Evolutionary conservation across 2,329 filamentous ascomycete genomes (phyloP).

Genomic region (Coniella lustricola): DNA sequence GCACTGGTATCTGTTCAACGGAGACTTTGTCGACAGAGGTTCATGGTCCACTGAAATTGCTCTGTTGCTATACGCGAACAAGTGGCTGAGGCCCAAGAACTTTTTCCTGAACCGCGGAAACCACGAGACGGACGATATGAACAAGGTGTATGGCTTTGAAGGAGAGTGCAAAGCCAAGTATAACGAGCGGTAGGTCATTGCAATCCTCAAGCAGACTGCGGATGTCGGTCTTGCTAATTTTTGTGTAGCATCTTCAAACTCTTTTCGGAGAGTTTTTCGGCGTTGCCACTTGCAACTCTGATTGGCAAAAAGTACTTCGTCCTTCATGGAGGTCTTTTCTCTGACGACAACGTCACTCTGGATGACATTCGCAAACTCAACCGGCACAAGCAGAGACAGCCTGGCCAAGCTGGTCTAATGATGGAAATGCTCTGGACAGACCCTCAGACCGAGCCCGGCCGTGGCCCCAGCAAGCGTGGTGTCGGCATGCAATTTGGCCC

Average conservation of each 20-base stretch:
- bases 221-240: constrained; percentile 15
- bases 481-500: constrained; percentile 96
- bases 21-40: constrained; percentile 94
- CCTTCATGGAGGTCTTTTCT: constrained; percentile 92
- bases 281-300: constrained; percentile 82
- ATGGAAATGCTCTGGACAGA: constrained; percentile 99
- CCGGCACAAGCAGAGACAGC: constrained; percentile 83
- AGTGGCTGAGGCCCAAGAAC: constrained; percentile 79
- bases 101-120: constrained; percentile 98
- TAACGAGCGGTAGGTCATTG: constrained; percentile 56
- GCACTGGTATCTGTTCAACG: constrained; percentile 95
- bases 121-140: constrained; percentile 99
- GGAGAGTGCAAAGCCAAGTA: constrained; percentile 98
- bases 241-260: constrained; percentile 72
- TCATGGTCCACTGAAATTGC: constrained; percentile 99
- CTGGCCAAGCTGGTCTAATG: constrained; percentile 91
- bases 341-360: constrained; percentile 83
- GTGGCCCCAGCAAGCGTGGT: constrained; percentile 91
- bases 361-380: constrained; percentile 93
- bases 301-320: constrained; percentile 88
- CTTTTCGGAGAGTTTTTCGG: constrained; percentile 97
- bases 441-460: constrained; percentile 76
- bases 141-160: constrained; percentile 95
- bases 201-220: not conserved
- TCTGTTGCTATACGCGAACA: constrained; percentile 88